These are phyloP conservation scores for Penicillium vulpinum DNA, from an alignment of 2,329 filamentous ascomycete species.

Conservation along the genomic window DNA sequence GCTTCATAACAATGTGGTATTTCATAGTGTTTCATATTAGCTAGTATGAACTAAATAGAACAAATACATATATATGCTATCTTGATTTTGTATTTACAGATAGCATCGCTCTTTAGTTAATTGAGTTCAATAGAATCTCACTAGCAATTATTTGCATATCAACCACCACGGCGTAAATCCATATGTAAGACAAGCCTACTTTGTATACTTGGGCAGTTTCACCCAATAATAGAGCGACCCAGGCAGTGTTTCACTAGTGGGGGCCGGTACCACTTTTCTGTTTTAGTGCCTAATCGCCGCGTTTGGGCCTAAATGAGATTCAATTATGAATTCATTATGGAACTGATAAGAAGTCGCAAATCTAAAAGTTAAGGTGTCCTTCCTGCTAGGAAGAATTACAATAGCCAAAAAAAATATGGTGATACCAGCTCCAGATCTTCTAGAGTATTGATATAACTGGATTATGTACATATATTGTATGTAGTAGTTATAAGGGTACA, in stretches of 20 bases:
- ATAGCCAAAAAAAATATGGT: background rate
- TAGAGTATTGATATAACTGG: background rate
- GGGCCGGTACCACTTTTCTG: background rate
- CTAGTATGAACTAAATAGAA: background rate
- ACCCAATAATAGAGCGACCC: background rate
- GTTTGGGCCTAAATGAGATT: background rate
- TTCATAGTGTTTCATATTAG: background rate
- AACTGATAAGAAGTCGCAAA: background rate
- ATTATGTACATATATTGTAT: no score
- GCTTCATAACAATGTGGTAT: background rate
- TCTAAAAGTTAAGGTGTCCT: background rate
- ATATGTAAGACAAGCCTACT: background rate
- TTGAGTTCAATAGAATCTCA: background rate
- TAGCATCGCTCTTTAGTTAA: background rate
- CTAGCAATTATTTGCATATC: background rate
- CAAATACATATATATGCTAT: background rate
- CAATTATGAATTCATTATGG: background rate
- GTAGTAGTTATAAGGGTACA: background rate
- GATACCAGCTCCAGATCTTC: background rate
- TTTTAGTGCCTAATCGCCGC: background rate
- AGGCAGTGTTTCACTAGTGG: constrained; percentile 15
- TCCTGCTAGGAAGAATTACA: background rate
- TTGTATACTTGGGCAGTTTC: background rate
- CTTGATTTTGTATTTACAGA: background rate
- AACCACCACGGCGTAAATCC: background rate